A percentile compares a stretch with the other conserved stretches of the same genome.
These are phyloP conservation scores for Neurospora pannonica DNA, from an alignment of 495 filamentous ascomycete genomes.

Conservation along the genomic window DNA sequence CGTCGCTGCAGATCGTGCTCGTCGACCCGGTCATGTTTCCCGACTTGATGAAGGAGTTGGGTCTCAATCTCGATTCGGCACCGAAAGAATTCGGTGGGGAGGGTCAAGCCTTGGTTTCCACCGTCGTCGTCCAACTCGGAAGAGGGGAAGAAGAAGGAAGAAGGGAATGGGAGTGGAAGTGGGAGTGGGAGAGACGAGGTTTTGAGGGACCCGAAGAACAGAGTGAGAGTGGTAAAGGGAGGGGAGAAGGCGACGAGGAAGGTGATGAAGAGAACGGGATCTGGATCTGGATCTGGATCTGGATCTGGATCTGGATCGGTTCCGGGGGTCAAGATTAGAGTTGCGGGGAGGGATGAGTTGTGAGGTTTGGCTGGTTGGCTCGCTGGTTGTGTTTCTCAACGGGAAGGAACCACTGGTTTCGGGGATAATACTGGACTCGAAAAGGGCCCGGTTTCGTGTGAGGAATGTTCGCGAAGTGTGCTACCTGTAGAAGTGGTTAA, in stretches of 20 bases:
- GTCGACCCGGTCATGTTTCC: slow-evolving; percentile 36
- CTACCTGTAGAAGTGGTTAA: too few relatives aligned
- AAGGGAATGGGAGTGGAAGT: not conserved
- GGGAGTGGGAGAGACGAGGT: not conserved
- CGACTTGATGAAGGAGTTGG: slow-evolving; percentile 24
- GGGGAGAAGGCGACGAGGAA: slow-evolving; percentile 13
- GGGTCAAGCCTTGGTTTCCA: slow-evolving; percentile 26
- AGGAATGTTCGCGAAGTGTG: too few relatives aligned
- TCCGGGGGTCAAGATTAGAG: slow-evolving; percentile 21
- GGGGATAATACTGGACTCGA: too few relatives aligned
- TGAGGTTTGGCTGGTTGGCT: slow-evolving; percentile 1
- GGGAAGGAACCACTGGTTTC: not conserved
- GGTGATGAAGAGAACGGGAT: slow-evolving; percentile 10
- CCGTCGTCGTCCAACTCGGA: slow-evolving; percentile 10
- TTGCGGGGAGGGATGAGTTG: slow-evolving; percentile 22
- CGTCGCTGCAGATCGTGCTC: slow-evolving; percentile 28
- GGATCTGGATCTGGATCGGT: not conserved
- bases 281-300: not conserved
- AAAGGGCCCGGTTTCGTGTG: too few relatives aligned
- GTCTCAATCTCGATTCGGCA: slow-evolving; percentile 14
- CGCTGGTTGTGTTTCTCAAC: not conserved
- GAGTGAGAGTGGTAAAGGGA: not conserved
- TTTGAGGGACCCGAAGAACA: not conserved
- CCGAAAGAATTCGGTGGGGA: not conserved
- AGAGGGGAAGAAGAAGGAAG: not conserved